Conservation (phyloP, 306 rosid species). For the Dalbergia oliveri region DNA sequence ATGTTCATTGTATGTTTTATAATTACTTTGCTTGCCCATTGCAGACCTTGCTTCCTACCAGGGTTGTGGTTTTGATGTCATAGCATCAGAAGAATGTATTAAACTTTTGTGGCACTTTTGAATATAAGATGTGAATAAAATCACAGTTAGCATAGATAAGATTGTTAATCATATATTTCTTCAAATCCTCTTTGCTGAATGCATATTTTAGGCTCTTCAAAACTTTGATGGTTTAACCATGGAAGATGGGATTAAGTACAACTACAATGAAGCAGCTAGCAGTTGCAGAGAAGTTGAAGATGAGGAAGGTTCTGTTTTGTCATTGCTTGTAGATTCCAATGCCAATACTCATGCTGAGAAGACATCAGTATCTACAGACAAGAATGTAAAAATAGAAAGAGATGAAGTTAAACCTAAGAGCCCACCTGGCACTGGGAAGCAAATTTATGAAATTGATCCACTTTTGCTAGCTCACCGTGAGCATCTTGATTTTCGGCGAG, state of each 20-base stretch:
- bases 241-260: slow-evolving; percentile 54
- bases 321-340: slow-evolving; percentile 51
- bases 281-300: slow-evolving; percentile 48
- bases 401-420: slow-evolving; percentile 53
- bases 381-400: slow-evolving; percentile 33
- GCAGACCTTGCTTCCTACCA: background rate
- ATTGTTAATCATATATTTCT: background rate
- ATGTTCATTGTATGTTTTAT: slow-evolving; percentile 5
- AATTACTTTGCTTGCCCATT: slow-evolving; percentile 33
- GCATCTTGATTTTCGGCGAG: slow-evolving; percentile 97
- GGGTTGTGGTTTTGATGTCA: slow-evolving; percentile 12
- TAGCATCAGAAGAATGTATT: slow-evolving; percentile 21
- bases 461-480: slow-evolving; percentile 55
- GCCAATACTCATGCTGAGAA: slow-evolving; percentile 53
- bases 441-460: slow-evolving; percentile 86
- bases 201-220: slow-evolving; percentile 53
- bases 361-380: slow-evolving; percentile 50
- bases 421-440: slow-evolving; percentile 83
- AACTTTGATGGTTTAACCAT: slow-evolving; percentile 57
- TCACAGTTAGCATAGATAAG: too few species aligned
- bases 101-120: slow-evolving; percentile 8
- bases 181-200: slow-evolving; percentile 32
- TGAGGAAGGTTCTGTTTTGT: slow-evolving; percentile 50
- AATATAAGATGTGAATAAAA: too few species aligned
- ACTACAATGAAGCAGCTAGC: slow-evolving; percentile 47